These are phyloP conservation scores for Lactarius indigo DNA, from an alignment of 768 basidiomycete genomes.

Conservation along the genomic window DNA sequence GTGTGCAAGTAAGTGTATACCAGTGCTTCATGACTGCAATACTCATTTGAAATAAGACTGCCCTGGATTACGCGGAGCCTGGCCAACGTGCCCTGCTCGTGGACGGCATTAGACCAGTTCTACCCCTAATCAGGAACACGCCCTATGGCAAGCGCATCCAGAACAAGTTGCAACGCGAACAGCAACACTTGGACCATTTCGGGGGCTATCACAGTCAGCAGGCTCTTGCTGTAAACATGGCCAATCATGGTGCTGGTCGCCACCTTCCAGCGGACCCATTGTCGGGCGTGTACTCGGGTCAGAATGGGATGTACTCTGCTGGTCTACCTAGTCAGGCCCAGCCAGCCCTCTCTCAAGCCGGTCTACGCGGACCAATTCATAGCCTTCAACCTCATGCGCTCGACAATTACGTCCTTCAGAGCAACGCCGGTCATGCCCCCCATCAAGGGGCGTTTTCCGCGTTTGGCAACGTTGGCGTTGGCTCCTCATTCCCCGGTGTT, in stretches of 20 bases:
- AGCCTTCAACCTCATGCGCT: constrained; percentile 66
- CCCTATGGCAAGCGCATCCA: constrained; percentile 99
- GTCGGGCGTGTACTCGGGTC: constrained; percentile 61
- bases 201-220: constrained; percentile 59
- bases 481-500: constrained; percentile 43
- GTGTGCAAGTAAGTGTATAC: constrained; percentile 64
- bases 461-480: constrained; percentile 55
- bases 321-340: constrained; percentile 58
- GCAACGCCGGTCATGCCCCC: constrained; percentile 62
- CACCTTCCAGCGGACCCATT: constrained; percentile 56
- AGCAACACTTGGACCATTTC: constrained; percentile 57
- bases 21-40: constrained; percentile 2
- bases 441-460: constrained; percentile 53
- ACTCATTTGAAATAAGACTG: constrained; percentile 56
- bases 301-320: constrained; percentile 60
- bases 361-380: constrained; percentile 46
- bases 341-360: constrained; percentile 34
- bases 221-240: constrained; percentile 53
- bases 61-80: constrained; percentile 97
- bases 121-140: constrained; percentile 97
- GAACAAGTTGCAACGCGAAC: constrained; percentile 95
- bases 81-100: constrained; percentile 87
- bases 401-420: constrained; percentile 79
- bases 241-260: constrained; percentile 47
- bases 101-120: constrained; percentile 96